phyloP scores from a whole-genome alignment of 257 asterid genomes.

The Nemophila menziesii region DNA sequence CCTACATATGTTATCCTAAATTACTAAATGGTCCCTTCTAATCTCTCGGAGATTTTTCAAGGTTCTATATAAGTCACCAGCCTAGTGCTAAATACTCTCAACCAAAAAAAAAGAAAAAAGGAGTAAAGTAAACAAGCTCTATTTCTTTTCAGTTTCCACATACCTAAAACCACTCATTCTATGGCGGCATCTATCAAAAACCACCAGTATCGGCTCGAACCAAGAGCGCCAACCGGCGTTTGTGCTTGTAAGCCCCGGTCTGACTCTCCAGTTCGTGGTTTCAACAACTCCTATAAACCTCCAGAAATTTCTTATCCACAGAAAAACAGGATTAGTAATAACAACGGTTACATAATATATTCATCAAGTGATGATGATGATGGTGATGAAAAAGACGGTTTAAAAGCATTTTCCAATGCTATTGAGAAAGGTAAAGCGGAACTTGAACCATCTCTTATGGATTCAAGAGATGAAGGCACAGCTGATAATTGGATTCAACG shows the following conservation, averaged over 20 bases:
- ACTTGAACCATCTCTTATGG: constrained; percentile 50
- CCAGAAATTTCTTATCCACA: constrained; percentile 11
- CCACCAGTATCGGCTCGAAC: constrained; percentile 47
- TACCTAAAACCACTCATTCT: neutral
- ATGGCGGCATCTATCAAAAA: constrained; percentile 82
- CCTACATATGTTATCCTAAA: too few species aligned
- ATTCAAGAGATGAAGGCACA: constrained; percentile 57
- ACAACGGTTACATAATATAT: constrained; percentile 13
- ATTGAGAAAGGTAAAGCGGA: constrained; percentile 45
- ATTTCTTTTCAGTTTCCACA: neutral
- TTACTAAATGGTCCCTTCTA: too few species aligned
- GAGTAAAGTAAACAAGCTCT: neutral
- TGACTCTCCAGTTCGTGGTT: constrained; percentile 50
- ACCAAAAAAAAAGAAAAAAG: neutral
- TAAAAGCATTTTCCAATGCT: constrained; percentile 2
- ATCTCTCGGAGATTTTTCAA: too few species aligned
- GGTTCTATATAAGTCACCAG: constrained; percentile 7
- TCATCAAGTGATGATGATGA: constrained; percentile 42
- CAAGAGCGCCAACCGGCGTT: constrained; percentile 17
- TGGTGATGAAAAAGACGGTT: constrained; percentile 24
- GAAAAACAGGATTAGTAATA: constrained; percentile 1
- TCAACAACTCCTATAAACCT: constrained; percentile 23
- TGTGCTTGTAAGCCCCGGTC: constrained; percentile 40
- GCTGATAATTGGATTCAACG: constrained; percentile 78
- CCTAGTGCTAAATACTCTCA: neutral